Evolutionary conservation across 768 basidiomycete genomes (phyloP).

Genomic region (Leucosporidium scottii): DNA sequence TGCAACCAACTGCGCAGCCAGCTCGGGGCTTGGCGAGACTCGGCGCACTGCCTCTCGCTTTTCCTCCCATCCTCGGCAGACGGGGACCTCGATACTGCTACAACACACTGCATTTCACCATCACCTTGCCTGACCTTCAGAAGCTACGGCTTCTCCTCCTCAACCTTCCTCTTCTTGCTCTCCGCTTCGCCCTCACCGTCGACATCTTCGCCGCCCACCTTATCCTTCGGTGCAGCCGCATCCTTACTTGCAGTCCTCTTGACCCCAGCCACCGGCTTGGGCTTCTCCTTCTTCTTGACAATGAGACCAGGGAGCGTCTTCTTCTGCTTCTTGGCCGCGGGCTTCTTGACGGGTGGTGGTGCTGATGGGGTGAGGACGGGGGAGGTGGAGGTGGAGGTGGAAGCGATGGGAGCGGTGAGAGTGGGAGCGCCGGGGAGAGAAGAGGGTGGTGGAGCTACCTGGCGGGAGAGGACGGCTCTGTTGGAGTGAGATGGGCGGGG

Average conservation of each 20-base stretch:
- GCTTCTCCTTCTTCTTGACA: background rate
- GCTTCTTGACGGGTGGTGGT: background rate
- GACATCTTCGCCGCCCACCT: background rate
- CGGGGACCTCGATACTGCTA: no score
- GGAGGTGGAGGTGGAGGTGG: background rate
- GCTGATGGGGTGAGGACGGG: background rate
- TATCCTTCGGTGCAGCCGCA: background rate
- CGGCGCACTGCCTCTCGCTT: no score
- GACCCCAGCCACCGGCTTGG: background rate
- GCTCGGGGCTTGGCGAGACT: no score
- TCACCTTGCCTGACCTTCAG: background rate
- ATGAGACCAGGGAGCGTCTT: slow-evolving; percentile 2
- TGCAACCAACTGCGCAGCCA: no score
- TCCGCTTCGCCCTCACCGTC: background rate
- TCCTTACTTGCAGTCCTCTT: background rate
- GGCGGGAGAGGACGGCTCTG: slow-evolving; percentile 12
- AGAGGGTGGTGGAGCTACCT: background rate
- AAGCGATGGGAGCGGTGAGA: background rate
- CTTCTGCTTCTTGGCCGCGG: background rate
- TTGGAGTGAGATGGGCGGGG: no score
- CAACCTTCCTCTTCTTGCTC: slow-evolving; percentile 1
- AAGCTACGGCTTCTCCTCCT: background rate
- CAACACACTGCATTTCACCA: no score
- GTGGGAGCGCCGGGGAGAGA: background rate
- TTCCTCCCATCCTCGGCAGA: no score